Evolutionary conservation across 495 filamentous ascomycete genomes (phyloP), one percentile per base, ranked within the genome.

Genomic region (Aspergillus ellipticus): DNA sequence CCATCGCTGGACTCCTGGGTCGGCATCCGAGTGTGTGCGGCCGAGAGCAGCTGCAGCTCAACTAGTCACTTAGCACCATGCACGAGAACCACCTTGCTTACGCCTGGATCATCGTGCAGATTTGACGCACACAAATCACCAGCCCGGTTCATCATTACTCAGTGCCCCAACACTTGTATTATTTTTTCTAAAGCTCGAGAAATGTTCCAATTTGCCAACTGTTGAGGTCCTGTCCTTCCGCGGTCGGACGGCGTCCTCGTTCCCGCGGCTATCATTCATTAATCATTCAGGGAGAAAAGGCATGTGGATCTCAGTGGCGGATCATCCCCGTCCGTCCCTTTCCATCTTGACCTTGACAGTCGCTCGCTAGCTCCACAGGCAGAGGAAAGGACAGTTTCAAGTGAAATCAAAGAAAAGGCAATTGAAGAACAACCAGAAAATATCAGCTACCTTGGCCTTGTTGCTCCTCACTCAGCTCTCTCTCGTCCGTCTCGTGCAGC

Each of bases 401-500:
- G 13, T 0, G n/a, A n/a, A n/a, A n/a, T 37, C 33, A 37, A 37
- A 37, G 33, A 4, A 13, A n/a, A 39, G 13, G n/a, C 5, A 39
- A 4, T 8, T 2, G 9, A 33, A 33, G 3, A 13, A 31, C 5
- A 37, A 2, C 33, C 10, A 5, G 13, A 15, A 2, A 10, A 13
- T 37, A 11, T 11, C 35, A n/a, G 3, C 9, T 8, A 33, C 13
- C 2, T 33, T 1, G 13, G 9, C 13, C 31, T 33, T 33, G 31
- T 7, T 39, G 35, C 33, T 11, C 51, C n/a, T n/a, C n/a, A n/a
- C n/a, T n/a, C 41, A 61, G 2, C 58, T 74, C 72, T 9, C 49
- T 42, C 47, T 63, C 72, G 61, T 94, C 89, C 0, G 78, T 78
- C 28, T 74, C 65, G 47, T 83, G 75, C 21, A 94, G 60, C 41